Percentiles rank a stretch among this genome's conserved stretches.
These are phyloP conservation scores for Paramecium octaurelia DNA, from an alignment of 73 alveolate species.

Conservation along the genomic window DNA sequence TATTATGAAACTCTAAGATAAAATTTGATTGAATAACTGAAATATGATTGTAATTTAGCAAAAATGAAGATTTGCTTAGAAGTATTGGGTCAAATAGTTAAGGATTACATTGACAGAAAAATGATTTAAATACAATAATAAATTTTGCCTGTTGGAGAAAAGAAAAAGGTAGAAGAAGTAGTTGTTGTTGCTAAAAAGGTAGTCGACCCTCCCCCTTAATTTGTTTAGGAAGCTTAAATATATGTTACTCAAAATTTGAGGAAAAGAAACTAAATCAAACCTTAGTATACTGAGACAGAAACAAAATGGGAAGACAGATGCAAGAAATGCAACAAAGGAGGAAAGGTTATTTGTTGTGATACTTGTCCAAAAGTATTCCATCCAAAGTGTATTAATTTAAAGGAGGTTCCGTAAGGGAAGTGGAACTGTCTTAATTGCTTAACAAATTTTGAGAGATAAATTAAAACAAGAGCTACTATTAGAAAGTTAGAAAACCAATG, in stretches of 20 bases:
- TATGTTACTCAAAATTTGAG: constrained; percentile 6
- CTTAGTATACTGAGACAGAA: constrained; percentile 16
- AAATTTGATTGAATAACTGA: neutral
- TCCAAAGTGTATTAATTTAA: constrained; percentile 56
- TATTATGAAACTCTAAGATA: neutral
- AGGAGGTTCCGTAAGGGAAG: constrained; percentile 53
- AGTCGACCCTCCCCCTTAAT: neutral
- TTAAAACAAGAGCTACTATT: constrained; percentile 34
- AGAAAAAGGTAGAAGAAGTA: neutral
- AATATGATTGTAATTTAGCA: neutral
- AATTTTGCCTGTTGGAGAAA: neutral
- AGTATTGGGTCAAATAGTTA: constrained; percentile 36
- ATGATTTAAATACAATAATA: neutral
- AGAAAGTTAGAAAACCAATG: constrained; percentile 49
- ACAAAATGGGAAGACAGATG: constrained; percentile 58
- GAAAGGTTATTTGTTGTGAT: constrained; percentile 61
- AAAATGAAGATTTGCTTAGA: constrained; percentile 8
- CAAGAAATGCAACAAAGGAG: constrained; percentile 43
- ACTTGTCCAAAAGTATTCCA: constrained; percentile 62
- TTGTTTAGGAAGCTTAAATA: neutral
- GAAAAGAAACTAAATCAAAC: neutral
- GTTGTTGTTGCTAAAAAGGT: neutral
- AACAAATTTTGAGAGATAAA: constrained; percentile 3
- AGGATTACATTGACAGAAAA: constrained; percentile 49
- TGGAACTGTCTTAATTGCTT: constrained; percentile 49